phyloP scores from a whole-genome alignment of 768 basidiomycete species.

The Naganishia onofrii region DNA sequence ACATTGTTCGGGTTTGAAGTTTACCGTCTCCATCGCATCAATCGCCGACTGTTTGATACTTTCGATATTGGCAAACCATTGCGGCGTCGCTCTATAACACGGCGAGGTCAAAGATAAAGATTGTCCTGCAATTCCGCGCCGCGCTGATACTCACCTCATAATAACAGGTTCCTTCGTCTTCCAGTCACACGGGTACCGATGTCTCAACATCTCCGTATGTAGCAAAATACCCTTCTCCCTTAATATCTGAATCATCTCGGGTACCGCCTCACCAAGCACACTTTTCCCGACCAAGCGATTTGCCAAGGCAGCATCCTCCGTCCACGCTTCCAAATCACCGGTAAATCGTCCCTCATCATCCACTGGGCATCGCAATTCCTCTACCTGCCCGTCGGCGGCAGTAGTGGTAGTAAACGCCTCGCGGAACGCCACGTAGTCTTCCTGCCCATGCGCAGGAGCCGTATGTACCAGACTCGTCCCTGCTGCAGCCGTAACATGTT shows the following conservation, averaged over 20 bases:
- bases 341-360: conserved; percentile 73
- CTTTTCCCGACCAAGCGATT: conserved; percentile 63
- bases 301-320: conserved; percentile 57
- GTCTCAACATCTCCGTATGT: conserved; percentile 69
- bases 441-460: conserved; percentile 88
- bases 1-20: conserved; percentile 77
- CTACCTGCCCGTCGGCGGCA: conserved; percentile 34
- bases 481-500: conserved; percentile 78
- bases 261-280: conserved; percentile 71
- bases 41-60: conserved; percentile 75
- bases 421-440: conserved; percentile 77
- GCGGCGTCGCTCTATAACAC: conserved; percentile 74
- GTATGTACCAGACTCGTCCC: conserved; percentile 95
- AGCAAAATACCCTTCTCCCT: conserved; percentile 59
- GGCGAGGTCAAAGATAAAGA: neutral
- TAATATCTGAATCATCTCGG: conserved; percentile 65
- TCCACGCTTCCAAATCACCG: conserved; percentile 59
- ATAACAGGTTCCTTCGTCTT: conserved; percentile 90
- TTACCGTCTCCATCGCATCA: conserved; percentile 64
- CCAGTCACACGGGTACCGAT: conserved; percentile 96
- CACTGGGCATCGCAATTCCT: conserved; percentile 73
- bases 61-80: conserved; percentile 95
- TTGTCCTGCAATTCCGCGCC: no score
- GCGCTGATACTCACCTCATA: conserved; percentile 60
- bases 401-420: conserved; percentile 53